These are phyloP conservation scores for Chrysoporthe deuterocubensis DNA, from an alignment of 2,329 filamentous ascomycete species.

Conservation along the genomic window DNA sequence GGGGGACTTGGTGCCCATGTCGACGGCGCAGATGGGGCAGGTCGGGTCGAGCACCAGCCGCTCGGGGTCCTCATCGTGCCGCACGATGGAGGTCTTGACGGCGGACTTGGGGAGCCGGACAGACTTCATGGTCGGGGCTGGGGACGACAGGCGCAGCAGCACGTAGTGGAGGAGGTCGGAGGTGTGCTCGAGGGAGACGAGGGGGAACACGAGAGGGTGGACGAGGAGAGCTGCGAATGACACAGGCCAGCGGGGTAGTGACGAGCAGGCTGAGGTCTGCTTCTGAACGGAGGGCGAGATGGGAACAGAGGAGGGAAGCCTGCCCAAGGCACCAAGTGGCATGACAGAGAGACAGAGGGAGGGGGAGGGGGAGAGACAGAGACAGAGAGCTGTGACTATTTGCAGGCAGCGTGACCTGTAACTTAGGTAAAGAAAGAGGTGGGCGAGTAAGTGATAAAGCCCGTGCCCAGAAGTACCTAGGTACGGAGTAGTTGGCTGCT, in stretches of 20 bases:
- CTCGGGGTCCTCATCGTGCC: slow-evolving; percentile 24
- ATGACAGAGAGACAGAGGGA: slow-evolving; percentile 1
- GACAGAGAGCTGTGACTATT: not conserved
- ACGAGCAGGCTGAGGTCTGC: slow-evolving; percentile 12
- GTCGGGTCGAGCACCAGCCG: slow-evolving; percentile 21
- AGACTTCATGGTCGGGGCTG: slow-evolving; percentile 22
- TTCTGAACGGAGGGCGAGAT: slow-evolving; percentile 7
- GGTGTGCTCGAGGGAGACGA: slow-evolving; percentile 21
- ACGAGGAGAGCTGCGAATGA: slow-evolving; percentile 18
- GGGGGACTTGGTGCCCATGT: slow-evolving; percentile 28
- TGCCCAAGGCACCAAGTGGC: slow-evolving; percentile 18
- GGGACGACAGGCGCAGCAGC: not conserved
- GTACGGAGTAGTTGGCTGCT: not conserved
- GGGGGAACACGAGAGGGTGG: slow-evolving; percentile 21
- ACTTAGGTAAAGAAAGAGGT: not conserved
- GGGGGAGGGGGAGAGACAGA: not conserved
- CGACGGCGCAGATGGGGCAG: slow-evolving; percentile 29
- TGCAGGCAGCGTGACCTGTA: slow-evolving; percentile 3
- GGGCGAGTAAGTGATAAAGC: not conserved
- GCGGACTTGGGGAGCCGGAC: slow-evolving; percentile 22
- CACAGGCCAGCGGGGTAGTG: slow-evolving; percentile 6
- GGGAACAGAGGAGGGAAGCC: slow-evolving; percentile 6
- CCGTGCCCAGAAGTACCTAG: not conserved
- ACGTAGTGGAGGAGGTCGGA: slow-evolving; percentile 18
- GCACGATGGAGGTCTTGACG: slow-evolving; percentile 27